These are phyloP conservation scores for Tetrapisispora taiwanensis DNA, from an alignment of 805 yeast genomes.

Conservation along the genomic window DNA sequence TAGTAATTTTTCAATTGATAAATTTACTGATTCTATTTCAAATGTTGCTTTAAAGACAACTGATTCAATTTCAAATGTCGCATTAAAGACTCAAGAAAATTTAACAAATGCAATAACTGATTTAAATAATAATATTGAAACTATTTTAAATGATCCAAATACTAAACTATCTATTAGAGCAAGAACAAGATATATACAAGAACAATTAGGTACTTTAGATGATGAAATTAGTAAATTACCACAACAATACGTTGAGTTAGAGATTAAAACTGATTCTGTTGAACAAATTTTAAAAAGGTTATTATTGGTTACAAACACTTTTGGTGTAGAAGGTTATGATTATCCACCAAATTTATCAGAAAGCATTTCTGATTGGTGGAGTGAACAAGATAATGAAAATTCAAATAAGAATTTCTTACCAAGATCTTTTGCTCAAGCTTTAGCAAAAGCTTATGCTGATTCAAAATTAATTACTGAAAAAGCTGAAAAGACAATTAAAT, in stretches of 20 bases:
- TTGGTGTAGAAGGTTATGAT: constrained; percentile 67
- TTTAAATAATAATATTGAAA: constrained; percentile 10
- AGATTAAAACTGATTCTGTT: constrained; percentile 54
- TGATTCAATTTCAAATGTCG: constrained; percentile 24
- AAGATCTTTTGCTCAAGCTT: constrained; percentile 65
- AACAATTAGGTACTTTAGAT: constrained; percentile 47
- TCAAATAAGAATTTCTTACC: constrained; percentile 32
- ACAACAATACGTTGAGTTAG: constrained; percentile 58
- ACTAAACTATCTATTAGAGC: constrained; percentile 22
- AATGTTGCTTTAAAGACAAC: constrained; percentile 27
- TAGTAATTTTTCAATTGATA: constrained; percentile 20
- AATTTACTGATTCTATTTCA: constrained; percentile 22
- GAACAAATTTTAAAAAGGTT: constrained; percentile 48
- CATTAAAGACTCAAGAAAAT: constrained; percentile 25
- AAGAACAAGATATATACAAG: constrained; percentile 35
- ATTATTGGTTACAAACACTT: constrained; percentile 47
- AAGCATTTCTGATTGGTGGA: constrained; percentile 48
- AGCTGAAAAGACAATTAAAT: constrained; percentile 21
- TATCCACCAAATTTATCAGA: constrained; percentile 74
- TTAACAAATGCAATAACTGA: constrained; percentile 20
- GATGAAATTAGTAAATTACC: constrained; percentile 68
- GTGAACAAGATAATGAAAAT: constrained; percentile 4
- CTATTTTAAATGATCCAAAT: constrained; percentile 20
- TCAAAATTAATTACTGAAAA: constrained; percentile 36
- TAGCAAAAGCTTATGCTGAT: constrained; percentile 44